Conservation (phyloP, 2,329 filamentous ascomycete genomes). For the Stagonosporopsis rhizophila region DNA sequence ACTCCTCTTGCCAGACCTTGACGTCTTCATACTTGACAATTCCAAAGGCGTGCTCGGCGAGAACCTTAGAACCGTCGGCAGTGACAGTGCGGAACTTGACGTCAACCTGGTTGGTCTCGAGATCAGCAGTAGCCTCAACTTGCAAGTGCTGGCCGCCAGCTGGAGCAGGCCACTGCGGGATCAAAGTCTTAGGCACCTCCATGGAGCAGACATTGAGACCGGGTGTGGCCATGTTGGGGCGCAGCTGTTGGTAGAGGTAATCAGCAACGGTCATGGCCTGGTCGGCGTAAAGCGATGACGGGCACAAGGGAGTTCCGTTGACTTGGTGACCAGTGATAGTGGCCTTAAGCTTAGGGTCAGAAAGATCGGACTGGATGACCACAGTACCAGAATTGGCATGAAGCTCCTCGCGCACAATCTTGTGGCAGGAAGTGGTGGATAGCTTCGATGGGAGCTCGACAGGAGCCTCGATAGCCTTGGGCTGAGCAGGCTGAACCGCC, state of each 20-base stretch:
- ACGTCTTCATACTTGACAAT: constrained; percentile 67
- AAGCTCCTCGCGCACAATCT: constrained; percentile 67
- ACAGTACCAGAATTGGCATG: constrained; percentile 66
- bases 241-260: constrained; percentile 70
- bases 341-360: constrained; percentile 67
- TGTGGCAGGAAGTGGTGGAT: constrained; percentile 71
- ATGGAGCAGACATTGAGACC: constrained; percentile 71
- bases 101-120: constrained; percentile 61
- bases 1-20: constrained; percentile 68
- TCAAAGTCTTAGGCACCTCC: constrained; percentile 74
- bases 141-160: constrained; percentile 65
- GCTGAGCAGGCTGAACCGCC: constrained; percentile 52
- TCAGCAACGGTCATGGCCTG: constrained; percentile 71
- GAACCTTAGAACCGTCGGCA: constrained; percentile 63
- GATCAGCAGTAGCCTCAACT: constrained; percentile 66
- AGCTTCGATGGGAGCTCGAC: constrained; percentile 60
- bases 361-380: constrained; percentile 71
- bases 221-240: constrained; percentile 62
- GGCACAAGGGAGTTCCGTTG: constrained; percentile 70
- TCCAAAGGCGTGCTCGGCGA: constrained; percentile 68
- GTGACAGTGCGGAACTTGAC: constrained; percentile 65
- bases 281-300: constrained; percentile 69
- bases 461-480: constrained; percentile 47
- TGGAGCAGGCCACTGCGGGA: constrained; percentile 60
- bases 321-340: constrained; percentile 71